Base-by-base conservation (phyloP, 1,284 basidiomycete species). In the Inonotus obliquus region DNA sequence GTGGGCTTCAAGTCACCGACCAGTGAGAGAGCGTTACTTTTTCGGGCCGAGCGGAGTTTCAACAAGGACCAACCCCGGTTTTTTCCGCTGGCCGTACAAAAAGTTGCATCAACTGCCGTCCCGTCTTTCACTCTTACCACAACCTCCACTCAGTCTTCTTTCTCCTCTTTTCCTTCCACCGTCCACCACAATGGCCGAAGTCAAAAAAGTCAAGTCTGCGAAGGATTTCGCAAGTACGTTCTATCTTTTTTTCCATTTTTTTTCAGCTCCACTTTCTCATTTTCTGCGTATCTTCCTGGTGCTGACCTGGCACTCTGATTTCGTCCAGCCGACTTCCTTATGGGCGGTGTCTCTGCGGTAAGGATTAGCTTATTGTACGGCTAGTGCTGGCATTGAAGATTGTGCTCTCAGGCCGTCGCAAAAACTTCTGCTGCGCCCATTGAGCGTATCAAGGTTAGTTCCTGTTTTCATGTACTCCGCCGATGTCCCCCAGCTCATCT, bases 401-500 rank as follows among this genome's bases (percentile, higher is more conserved):
- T 59, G 57, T 64, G 54, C 37, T 17, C 70, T 0, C 65, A 92
- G 90, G 95, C 96, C 69, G 93, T 98, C 76, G 91, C 96, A 63
- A 98, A 98, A 86, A 98, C 96, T 67, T 92, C 91, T 69, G 96
- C 96, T 71, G 96, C 96, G 66, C 96, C 96, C 80, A 98, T 98
- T 74, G 96, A 98, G 87, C 94, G 96, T 76, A 96, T 98, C 80
- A 98, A 94, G 74, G 67, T 71, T 61, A 29, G 68, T 65, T 51
- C 19, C 37, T 11, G 4, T 39, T 53, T 39, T 21, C 23, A n/a
- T 21, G 48, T 55, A 37, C n/a, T 45, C 23, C 53, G 14, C 23
- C 25, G 4, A 23, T 23, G 0, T 9, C 4, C 14, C 47, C 39
- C 44, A 63, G 57, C 49, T 57, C 57, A 54, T 37, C 54, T 48